Base-by-base conservation (phyloP, 2,329 filamentous ascomycete species). In the Sphaerostilbella broomeana region DNA sequence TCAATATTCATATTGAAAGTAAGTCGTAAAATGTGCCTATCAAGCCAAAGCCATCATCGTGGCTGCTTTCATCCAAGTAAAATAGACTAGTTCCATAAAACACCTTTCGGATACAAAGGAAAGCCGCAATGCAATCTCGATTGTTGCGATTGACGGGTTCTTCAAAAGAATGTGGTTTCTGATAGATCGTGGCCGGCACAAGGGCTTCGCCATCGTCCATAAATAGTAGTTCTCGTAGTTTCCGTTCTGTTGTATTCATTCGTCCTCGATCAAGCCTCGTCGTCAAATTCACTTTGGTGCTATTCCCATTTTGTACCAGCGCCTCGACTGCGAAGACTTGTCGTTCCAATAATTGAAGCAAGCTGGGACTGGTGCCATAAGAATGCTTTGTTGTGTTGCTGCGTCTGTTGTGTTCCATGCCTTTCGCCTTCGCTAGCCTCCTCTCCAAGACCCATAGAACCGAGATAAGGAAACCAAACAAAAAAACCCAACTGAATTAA, bases 401-500 rank as follows among this genome's bases (percentile, higher is more conserved):
- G 30, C 31, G 32, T 36, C 36, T 40, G 36, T 19, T 31, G 25
- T 40, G 38, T 37, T 38, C 32, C 35, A 27, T 41, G 17, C 24
- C 40, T 15, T 39, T 43, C 40, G 40, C 28, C 35, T 10, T 29
- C 40, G 22, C 33, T 24, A 41, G 24, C 22, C 21, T 17, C 16
- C 26, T n/a, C n/a, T 32, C 32, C 36, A 35, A 26, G 17, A n/a
- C 22, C 16, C 31, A 30, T 16, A 30, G 31, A 24, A 26, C 13
- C 22, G 12, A 35, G 21, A 43, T 15, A 43, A 36, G 30, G 29
- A 30, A 40, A 36, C 27, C 31, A 35, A 12, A 30, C 41, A 50
- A 45, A 40, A 26, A 35, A 34, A 27, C 20, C 21, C 48, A 41
- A 43, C 27, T 44, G 45, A 50, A 52, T 47, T 39, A 34, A 51